A percentile compares a stretch with the other conserved stretches of the same genome.
These are phyloP conservation scores for Letharia columbiana DNA, from an alignment of 495 filamentous ascomycete genomes.

Conservation along the genomic window DNA sequence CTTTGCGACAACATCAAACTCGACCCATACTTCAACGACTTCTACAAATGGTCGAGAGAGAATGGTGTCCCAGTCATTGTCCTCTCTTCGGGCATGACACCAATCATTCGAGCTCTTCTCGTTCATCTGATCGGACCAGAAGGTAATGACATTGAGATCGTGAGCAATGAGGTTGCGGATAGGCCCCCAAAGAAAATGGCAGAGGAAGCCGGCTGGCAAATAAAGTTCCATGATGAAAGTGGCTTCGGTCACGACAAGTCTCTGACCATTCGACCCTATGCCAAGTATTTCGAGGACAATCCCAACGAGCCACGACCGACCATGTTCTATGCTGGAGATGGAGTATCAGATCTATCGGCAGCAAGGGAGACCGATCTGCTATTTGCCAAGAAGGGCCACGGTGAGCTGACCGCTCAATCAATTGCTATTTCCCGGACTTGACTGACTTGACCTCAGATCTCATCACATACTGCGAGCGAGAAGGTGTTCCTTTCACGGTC, in stretches of 20 bases:
- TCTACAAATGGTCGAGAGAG: slow-evolving; percentile 68
- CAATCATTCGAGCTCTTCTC: slow-evolving; percentile 78
- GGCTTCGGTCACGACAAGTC: slow-evolving; percentile 92
- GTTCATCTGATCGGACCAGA: slow-evolving; percentile 66
- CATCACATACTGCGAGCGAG: slow-evolving; percentile 67
- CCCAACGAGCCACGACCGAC: slow-evolving; percentile 58
- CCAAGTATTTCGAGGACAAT: slow-evolving; percentile 41
- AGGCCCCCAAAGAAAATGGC: slow-evolving; percentile 65
- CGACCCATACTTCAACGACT: slow-evolving; percentile 76
- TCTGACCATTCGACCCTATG: slow-evolving; percentile 75
- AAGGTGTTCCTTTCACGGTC: slow-evolving; percentile 70
- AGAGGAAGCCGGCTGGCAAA: slow-evolving; percentile 72
- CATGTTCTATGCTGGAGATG: slow-evolving; percentile 85
- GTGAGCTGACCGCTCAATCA: slow-evolving; percentile 39
- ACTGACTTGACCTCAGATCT: slow-evolving; percentile 49
- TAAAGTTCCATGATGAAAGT: slow-evolving; percentile 81
- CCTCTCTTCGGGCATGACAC: slow-evolving; percentile 82
- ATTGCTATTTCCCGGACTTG: background rate
- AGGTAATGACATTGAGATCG: slow-evolving; percentile 66
- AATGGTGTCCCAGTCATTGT: slow-evolving; percentile 90
- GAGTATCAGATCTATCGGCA: slow-evolving; percentile 80
- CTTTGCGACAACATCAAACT: slow-evolving; percentile 77
- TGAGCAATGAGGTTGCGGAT: slow-evolving; percentile 69
- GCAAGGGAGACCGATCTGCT: slow-evolving; percentile 81
- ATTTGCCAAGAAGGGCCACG: slow-evolving; percentile 83